These are phyloP conservation scores for Yamadazyma epiphylla DNA, from an alignment of 1,139 yeast species.

Conservation along the genomic window DNA sequence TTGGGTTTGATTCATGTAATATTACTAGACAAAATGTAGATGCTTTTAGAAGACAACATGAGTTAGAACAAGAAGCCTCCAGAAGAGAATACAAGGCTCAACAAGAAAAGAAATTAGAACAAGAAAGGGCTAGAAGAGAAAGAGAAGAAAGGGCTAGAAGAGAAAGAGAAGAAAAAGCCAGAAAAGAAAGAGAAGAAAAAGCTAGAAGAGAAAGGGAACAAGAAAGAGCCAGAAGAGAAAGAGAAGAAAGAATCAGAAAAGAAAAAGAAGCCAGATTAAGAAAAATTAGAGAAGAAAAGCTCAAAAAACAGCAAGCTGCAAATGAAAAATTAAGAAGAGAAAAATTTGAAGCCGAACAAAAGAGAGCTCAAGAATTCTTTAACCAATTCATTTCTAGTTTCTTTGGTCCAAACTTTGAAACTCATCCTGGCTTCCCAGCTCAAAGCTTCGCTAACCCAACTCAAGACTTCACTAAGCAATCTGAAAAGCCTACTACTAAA, in stretches of 20 bases:
- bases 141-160: conserved; percentile 13
- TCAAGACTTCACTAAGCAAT: no score
- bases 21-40: conserved; percentile 2
- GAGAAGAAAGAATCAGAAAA: conserved; percentile 5
- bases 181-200: conserved; percentile 8
- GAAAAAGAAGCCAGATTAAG: conserved; percentile 9
- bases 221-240: conserved; percentile 7
- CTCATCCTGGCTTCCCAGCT: conserved; percentile 1
- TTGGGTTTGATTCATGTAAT: conserved; percentile 3
- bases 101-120: conserved; percentile 9
- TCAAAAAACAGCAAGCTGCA: conserved; percentile 22
- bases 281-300: conserved; percentile 11
- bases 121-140: conserved; percentile 13
- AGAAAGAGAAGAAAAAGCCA: conserved; percentile 13
- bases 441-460: no score
- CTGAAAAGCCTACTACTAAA: conserved; percentile 1
- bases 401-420: conserved; percentile 2
- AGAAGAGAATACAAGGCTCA: conserved; percentile 9
- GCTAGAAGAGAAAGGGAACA: conserved; percentile 11
- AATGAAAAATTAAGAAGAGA: conserved; percentile 5
- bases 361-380: conserved; percentile 13
- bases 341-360: conserved; percentile 5
- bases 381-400: conserved; percentile 9
- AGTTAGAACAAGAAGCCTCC: conserved; percentile 6
- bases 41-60: conserved; percentile 8